Conservation (phyloP, 2,329 filamentous ascomycete genomes). For the Neopestalotiopsis sp. region DNA sequence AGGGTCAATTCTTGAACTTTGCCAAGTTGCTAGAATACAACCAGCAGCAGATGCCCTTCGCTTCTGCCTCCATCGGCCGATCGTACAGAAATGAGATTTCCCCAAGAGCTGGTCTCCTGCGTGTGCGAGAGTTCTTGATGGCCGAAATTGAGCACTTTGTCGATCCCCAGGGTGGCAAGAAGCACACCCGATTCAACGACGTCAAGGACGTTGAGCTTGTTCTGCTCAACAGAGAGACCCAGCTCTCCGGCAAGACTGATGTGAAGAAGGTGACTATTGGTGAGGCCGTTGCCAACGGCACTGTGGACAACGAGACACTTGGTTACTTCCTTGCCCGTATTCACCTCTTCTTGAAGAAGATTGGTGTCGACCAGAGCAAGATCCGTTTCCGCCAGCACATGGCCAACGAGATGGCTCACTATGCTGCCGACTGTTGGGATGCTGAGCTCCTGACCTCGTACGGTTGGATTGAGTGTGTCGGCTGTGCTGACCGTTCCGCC, state of each 20-base stretch:
- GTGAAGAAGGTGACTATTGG: conserved; percentile 79
- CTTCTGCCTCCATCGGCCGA: conserved; percentile 95
- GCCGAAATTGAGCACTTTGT: conserved; percentile 99
- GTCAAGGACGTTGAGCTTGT: conserved; percentile 84
- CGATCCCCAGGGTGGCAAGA: conserved; percentile 93
- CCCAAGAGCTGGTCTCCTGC: conserved; percentile 85
- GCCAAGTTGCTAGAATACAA: conserved; percentile 85
- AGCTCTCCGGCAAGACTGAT: conserved; percentile 84
- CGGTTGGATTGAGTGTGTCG: conserved; percentile 98
- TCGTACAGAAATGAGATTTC: conserved; percentile 99
- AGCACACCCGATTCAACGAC: conserved; percentile 86
- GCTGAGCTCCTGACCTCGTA: conserved; percentile 90
- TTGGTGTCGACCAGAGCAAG: conserved; percentile 87
- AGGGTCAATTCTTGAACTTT: conserved; percentile 98
- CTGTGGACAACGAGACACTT: conserved; percentile 96
- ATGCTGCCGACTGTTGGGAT: conserved; percentile 97
- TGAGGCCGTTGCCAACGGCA: conserved; percentile 79
- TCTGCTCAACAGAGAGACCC: conserved; percentile 83
- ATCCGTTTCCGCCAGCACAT: conserved; percentile 98
- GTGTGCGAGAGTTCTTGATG: conserved; percentile 98
- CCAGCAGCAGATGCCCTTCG: conserved; percentile 93
- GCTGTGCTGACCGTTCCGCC: conserved; percentile 92
- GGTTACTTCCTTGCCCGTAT: conserved; percentile 97
- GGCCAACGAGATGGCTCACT: conserved; percentile 80
- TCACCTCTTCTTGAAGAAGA: conserved; percentile 84